Percentiles rank a stretch among this genome's conserved stretches.
phyloP scores from a whole-genome alignment of 495 filamentous ascomycete genomes.

The Mycothermus thermophilus region DNA sequence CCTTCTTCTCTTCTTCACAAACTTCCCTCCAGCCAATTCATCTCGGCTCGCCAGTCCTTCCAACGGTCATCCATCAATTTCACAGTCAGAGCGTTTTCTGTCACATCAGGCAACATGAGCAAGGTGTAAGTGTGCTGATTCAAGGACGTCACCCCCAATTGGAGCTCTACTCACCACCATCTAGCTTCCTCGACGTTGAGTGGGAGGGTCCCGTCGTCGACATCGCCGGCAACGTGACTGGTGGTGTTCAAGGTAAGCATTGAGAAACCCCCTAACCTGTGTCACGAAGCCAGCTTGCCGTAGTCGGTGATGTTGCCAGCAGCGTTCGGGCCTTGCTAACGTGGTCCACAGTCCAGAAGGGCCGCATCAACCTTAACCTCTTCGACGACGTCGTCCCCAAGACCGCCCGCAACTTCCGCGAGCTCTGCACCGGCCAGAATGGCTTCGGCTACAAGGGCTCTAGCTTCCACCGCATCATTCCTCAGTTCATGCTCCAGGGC shows the following conservation, averaged over 20 bases:
- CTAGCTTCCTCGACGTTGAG: constrained; percentile 30
- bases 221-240: constrained; percentile 38
- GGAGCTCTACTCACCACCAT: constrained; percentile 3
- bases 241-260: constrained; percentile 47
- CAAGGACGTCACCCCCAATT: not conserved
- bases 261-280: not conserved
- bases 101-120: constrained; percentile 19
- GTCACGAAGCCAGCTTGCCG: not conserved
- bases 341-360: constrained; percentile 45
- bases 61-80: constrained; percentile 16
- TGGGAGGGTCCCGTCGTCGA: constrained; percentile 57
- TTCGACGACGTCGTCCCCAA: constrained; percentile 78
- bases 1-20: constrained; percentile 27
- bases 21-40: constrained; percentile 17
- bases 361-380: constrained; percentile 82
- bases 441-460: constrained; percentile 75
- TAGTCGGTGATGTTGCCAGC: no score
- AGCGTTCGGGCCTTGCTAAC: no score
- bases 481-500: constrained; percentile 96
- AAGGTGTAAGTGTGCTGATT: constrained; percentile 17
- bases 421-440: constrained; percentile 86
- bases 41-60: constrained; percentile 15
- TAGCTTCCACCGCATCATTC: constrained; percentile 91
- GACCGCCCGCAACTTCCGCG: constrained; percentile 88
- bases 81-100: constrained; percentile 20